Evolutionary conservation across 108 stramenopile genomes (phyloP).

Genomic region (Conticribra weissflogii): DNA sequence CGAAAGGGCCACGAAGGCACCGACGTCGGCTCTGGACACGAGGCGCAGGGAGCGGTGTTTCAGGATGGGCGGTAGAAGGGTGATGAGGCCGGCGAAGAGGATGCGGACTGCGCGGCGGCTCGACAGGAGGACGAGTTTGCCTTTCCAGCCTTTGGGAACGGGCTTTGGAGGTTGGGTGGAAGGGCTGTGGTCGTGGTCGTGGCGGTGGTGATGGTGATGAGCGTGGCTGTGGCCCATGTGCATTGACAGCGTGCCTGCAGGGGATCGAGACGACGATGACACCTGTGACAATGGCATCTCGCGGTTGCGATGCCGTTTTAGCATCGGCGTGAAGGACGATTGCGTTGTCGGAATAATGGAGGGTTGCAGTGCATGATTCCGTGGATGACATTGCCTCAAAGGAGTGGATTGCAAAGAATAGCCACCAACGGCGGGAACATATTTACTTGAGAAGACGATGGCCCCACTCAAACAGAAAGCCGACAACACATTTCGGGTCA

Average conservation of each 20-base stretch:
- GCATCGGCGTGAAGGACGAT: no score
- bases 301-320: neutral
- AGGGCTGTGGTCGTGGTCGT: constrained; percentile 8
- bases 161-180: constrained; percentile 4
- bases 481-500: no score
- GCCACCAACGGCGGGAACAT: no score
- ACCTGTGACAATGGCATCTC: neutral
- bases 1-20: constrained; percentile 39
- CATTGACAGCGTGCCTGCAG: constrained; percentile 32
- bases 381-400: no score
- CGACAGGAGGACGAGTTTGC: constrained; percentile 25
- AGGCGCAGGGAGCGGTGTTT: constrained; percentile 6
- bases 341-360: no score
- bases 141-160: constrained; percentile 31
- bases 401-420: no score
- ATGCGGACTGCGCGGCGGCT: constrained; percentile 50
- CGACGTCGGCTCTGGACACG: constrained; percentile 40
- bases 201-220: constrained; percentile 46
- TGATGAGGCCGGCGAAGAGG: constrained; percentile 57
- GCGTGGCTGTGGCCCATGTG: constrained; percentile 58
- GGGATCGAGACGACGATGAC: neutral
- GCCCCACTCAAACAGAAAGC: no score
- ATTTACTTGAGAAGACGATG: no score
- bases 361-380: no score
- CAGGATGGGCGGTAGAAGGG: constrained; percentile 50